Conservation (phyloP, 1,284 basidiomycete genomes). For the Pholiota adiposa region DNA sequence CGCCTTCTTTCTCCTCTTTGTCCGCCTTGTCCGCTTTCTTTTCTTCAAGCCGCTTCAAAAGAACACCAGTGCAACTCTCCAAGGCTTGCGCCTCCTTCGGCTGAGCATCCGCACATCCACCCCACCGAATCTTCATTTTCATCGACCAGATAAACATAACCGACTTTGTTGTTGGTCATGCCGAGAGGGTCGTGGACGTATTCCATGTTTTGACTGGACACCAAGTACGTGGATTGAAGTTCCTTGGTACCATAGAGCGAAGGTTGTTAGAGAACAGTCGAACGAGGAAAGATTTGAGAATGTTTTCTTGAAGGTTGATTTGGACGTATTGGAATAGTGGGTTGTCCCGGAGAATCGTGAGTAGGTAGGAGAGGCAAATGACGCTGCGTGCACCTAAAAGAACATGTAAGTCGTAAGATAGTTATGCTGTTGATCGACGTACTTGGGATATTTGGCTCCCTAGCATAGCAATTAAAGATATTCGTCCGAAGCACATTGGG, state of each 20-base stretch:
- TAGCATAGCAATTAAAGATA: conserved; percentile 82
- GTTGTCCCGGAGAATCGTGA: conserved; percentile 61
- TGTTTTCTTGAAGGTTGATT: conserved; percentile 85
- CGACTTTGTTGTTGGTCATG: conserved; percentile 90
- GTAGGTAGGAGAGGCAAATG: conserved; percentile 73
- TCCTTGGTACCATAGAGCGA: conserved; percentile 62
- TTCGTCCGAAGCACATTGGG: conserved; percentile 73
- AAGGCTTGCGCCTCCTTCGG: conserved; percentile 75
- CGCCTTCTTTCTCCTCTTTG: background rate
- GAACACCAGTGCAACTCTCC: conserved; percentile 74
- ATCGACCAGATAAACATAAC: conserved; percentile 93
- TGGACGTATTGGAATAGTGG: conserved; percentile 83
- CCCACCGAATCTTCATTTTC: conserved; percentile 92
- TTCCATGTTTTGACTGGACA: conserved; percentile 83
- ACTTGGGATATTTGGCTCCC: conserved; percentile 89
- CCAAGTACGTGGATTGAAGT: conserved; percentile 79
- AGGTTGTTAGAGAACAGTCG: conserved; percentile 81
- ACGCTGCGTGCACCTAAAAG: conserved; percentile 77
- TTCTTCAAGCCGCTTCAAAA: conserved; percentile 62
- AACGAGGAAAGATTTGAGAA: conserved; percentile 88
- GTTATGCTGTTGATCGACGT: conserved; percentile 19
- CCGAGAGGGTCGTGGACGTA: conserved; percentile 82
- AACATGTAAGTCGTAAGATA: conserved; percentile 9
- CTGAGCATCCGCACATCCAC: conserved; percentile 85
- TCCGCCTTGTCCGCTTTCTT: conserved; percentile 15